Evolutionary conservation across 345 rosid genomes (phyloP).

Genomic region (Gynandropsis gynandra): DNA sequence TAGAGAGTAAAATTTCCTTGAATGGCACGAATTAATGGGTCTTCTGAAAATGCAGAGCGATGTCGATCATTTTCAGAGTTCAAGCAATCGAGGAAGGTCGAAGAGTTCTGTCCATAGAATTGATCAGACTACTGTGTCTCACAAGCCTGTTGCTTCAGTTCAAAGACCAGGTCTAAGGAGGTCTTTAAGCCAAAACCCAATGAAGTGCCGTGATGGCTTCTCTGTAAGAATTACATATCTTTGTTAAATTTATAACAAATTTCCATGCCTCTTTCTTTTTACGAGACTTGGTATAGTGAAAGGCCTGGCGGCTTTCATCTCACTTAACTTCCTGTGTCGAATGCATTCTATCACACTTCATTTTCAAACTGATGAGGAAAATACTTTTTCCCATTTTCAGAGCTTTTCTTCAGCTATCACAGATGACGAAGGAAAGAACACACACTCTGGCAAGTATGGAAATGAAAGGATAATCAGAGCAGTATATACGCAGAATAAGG

Average conservation of each 20-base stretch:
- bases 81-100: constrained; percentile 30
- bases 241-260: constrained; percentile 8
- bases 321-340: not conserved
- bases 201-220: constrained; percentile 67
- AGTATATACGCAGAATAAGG: constrained; percentile 74
- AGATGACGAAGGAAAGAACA: constrained; percentile 74
- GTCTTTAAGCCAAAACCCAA: constrained; percentile 62
- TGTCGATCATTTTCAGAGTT: constrained; percentile 40
- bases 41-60: constrained; percentile 52
- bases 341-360: not conserved
- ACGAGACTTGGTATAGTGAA: constrained; percentile 18
- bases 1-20: not conserved
- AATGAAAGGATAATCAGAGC: constrained; percentile 61
- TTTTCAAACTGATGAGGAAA: constrained; percentile 6
- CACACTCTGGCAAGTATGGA: constrained; percentile 35
- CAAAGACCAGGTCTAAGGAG: constrained; percentile 51
- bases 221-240: constrained; percentile 51
- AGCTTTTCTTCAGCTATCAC: constrained; percentile 80
- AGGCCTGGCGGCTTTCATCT: not conserved
- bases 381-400: constrained; percentile 35
- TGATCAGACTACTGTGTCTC: constrained; percentile 30
- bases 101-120: constrained; percentile 34
- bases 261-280: not conserved
- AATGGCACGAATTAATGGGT: not conserved
- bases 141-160: constrained; percentile 36